phyloP scores from a whole-genome alignment of 768 basidiomycete genomes.

The Mycena floridula region DNA sequence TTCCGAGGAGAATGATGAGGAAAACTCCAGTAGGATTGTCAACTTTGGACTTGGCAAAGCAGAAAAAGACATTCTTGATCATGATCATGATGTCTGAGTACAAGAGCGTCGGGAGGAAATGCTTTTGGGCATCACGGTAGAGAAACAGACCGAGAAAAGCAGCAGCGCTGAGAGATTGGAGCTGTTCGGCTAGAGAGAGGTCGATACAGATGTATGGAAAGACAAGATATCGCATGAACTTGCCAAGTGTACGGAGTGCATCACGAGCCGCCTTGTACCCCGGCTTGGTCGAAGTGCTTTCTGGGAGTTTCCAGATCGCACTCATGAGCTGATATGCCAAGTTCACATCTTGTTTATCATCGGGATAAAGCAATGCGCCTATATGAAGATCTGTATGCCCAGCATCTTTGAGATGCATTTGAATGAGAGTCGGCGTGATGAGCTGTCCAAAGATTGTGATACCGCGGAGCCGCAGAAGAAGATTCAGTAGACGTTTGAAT shows the following conservation, averaged over 20 bases:
- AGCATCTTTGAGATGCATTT: slow-evolving; percentile 12
- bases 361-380: slow-evolving; percentile 13
- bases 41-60: slow-evolving; percentile 28
- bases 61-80: slow-evolving; percentile 12
- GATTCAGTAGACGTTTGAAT: slow-evolving; percentile 24
- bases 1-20: slow-evolving; percentile 31
- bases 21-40: slow-evolving; percentile 24
- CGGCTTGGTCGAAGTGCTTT: not conserved
- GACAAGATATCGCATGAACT: slow-evolving; percentile 17
- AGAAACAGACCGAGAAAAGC: slow-evolving; percentile 20
- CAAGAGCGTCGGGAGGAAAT: slow-evolving; percentile 19
- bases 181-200: slow-evolving; percentile 24
- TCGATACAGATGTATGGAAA: slow-evolving; percentile 22
- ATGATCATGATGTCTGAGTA: slow-evolving; percentile 27
- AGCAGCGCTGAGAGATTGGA: slow-evolving; percentile 25
- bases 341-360: slow-evolving; percentile 20
- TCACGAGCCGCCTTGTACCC: slow-evolving; percentile 11
- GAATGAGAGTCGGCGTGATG: slow-evolving; percentile 17
- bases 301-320: slow-evolving; percentile 15
- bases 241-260: slow-evolving; percentile 16
- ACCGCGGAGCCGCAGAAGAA: slow-evolving; percentile 18
- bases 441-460: slow-evolving; percentile 14
- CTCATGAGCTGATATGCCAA: slow-evolving; percentile 16
- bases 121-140: slow-evolving; percentile 6
- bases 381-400: slow-evolving; percentile 15